phyloP scores from a whole-genome alignment of 441 rosid species.

The Populus hybrid region DNA sequence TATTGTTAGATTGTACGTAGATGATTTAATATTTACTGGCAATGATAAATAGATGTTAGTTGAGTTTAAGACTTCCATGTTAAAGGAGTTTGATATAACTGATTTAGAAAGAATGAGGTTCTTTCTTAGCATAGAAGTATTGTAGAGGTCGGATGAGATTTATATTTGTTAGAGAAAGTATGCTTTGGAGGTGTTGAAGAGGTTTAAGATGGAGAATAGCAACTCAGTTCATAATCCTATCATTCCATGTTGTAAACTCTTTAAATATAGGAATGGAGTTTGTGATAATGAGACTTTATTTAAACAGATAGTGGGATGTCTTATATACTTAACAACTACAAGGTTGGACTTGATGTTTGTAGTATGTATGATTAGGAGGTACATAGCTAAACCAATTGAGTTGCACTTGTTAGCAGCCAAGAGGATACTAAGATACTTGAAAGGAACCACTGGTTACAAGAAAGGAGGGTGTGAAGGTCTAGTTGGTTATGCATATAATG shows the following conservation, averaged over 20 bases:
- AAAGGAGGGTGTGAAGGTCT: neutral
- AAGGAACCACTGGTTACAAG: neutral
- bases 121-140: too few species aligned
- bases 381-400: neutral
- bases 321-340: constrained; percentile 2
- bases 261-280: neutral
- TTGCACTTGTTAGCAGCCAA: neutral
- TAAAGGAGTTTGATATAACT: too few species aligned
- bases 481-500: neutral
- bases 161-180: neutral
- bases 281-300: neutral
- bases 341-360: neutral
- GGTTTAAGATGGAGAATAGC: neutral
- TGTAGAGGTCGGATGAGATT: too few species aligned
- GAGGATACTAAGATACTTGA: neutral
- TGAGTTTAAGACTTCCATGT: too few species aligned
- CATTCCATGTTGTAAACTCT: neutral
- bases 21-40: too few species aligned
- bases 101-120: too few species aligned
- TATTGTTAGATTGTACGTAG: too few species aligned
- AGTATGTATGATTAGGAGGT: neutral
- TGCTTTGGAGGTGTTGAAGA: neutral
- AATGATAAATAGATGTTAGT: too few species aligned
- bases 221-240: neutral
- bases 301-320: neutral